Evolutionary conservation across 768 basidiomycete species (phyloP).

Genomic region (Cystoderma amianthinum): DNA sequence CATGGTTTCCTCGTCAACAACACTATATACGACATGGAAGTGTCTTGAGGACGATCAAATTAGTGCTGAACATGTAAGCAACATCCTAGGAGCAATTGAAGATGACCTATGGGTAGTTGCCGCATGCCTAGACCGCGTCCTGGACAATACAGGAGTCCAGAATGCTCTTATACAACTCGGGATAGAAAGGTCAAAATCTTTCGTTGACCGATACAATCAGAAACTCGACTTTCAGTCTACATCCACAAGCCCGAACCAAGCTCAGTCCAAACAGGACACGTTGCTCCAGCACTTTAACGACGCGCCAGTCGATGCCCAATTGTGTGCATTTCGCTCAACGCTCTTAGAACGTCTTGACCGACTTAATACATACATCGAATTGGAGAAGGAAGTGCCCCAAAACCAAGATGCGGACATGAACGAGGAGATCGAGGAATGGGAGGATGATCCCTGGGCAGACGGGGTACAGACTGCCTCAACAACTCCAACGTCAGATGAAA

Average conservation of each 20-base stretch:
- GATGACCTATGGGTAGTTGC: slow-evolving; percentile 76
- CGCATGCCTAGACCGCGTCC: slow-evolving; percentile 64
- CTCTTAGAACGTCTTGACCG: slow-evolving; percentile 65
- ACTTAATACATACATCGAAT: slow-evolving; percentile 65
- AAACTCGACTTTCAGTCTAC: slow-evolving; percentile 12
- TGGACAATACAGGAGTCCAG: slow-evolving; percentile 51
- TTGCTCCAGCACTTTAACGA: slow-evolving; percentile 50
- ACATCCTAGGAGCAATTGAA: slow-evolving; percentile 39
- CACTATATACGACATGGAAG: slow-evolving; percentile 46
- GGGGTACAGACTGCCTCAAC: slow-evolving; percentile 13
- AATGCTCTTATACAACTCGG: slow-evolving; percentile 56
- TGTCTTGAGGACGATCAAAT: slow-evolving; percentile 50
- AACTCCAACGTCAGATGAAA: slow-evolving; percentile 19
- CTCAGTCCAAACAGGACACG: slow-evolving; percentile 11
- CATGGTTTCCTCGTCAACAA: background rate
- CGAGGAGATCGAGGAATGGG: slow-evolving; percentile 59
- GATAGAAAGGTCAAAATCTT: slow-evolving; percentile 47
- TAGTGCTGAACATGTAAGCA: slow-evolving; percentile 37
- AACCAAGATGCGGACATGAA: slow-evolving; percentile 33
- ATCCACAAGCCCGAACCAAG: slow-evolving; percentile 4
- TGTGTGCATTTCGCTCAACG: slow-evolving; percentile 58
- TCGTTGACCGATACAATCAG: slow-evolving; percentile 39
- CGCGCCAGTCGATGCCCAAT: slow-evolving; percentile 52
- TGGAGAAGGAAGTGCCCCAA: slow-evolving; percentile 36
- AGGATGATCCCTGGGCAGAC: slow-evolving; percentile 76